Percentiles rank a stretch among this genome's conserved stretches.
Evolutionary conservation across 352 stramenopile genomes (phyloP).

Genomic region (Phytopythium oedochilum): DNA sequence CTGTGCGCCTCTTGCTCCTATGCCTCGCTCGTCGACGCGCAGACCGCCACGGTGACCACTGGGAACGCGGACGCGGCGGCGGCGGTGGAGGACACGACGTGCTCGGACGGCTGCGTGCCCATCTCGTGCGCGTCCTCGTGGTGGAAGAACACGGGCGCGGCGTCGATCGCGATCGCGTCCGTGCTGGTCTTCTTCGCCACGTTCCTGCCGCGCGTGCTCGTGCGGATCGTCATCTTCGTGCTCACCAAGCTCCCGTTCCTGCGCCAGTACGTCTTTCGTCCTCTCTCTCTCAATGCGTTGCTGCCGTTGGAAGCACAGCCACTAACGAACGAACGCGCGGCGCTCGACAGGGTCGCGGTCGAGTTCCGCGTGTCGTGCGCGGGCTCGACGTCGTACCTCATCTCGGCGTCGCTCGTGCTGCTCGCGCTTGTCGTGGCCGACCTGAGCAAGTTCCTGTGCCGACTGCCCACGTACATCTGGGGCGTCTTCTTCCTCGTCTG

Average conservation of each 20-base stretch:
- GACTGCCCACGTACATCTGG: constrained; percentile 82
- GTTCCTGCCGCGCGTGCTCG: constrained; percentile 80
- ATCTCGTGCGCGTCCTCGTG: constrained; percentile 47
- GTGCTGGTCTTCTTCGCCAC: constrained; percentile 86
- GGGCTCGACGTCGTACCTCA: constrained; percentile 77
- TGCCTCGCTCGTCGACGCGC: neutral
- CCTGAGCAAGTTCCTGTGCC: constrained; percentile 61
- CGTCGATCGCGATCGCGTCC: constrained; percentile 46
- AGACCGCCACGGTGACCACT: neutral
- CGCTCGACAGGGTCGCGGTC: constrained; percentile 48
- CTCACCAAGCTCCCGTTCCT: constrained; percentile 85
- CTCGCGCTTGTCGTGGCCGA: constrained; percentile 52
- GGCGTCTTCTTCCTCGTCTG: constrained; percentile 87
- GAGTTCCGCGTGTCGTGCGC: constrained; percentile 80
- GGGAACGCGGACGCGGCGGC: neutral
- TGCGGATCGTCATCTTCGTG: constrained; percentile 83
- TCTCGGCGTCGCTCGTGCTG: constrained; percentile 73
- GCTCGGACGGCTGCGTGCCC: constrained; percentile 32
- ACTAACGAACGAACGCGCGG: no score
- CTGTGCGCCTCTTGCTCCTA: no score
- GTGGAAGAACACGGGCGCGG: constrained; percentile 39
- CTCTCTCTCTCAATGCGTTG: no score
- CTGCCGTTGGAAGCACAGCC: neutral
- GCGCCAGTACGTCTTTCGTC: constrained; percentile 54
- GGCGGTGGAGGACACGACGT: constrained; percentile 5